Base-by-base conservation (phyloP, 768 basidiomycete species). In the Astraeus odoratus region DNA sequence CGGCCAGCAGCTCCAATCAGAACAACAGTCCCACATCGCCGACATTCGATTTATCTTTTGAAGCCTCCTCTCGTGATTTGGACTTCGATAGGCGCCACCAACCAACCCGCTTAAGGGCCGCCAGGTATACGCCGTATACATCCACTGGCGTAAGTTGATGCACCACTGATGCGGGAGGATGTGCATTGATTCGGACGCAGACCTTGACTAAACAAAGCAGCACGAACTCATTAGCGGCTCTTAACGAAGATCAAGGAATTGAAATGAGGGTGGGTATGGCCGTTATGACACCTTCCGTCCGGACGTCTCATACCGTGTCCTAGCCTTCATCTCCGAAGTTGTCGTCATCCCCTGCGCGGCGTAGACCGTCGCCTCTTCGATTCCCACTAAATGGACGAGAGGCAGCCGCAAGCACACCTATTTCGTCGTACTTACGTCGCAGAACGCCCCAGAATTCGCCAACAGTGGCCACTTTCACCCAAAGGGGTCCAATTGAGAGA, bases 371-470 rank as follows among this genome's bases (percentile, higher is more conserved):
- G 42, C 63, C 70, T 48, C 68, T 75, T 48, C 73, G 71, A 49
- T 65, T 77, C 10, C 61, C 69, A 18, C 68, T 73, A 42, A 74
- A 72, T 52, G 63, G 73, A 16, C 76, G 75, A 52, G 79, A 82
- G 58, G 64, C 79, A 16, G 65, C 76, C 24, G 80, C 77, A 30
- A 76, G 77, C 56, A 86, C 81, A 12, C 87, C 87, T 43, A 89
- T 90, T 44, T 90, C 87, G 22, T 74, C 77, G 30, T 89, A 83
- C 48, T 81, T 85, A 34, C 84, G 87, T 51, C 80, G 86, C 50
- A 85, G 80, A 65, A 86, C 85, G 1, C 86, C 86, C 23, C 78
- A 80, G 47, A 72, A 76, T 30, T 86, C 86, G 9, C 85, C 86
- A 0, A 80, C 77, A 13, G 78, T 80, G 2, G 76, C 83, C 10